Percentiles rank a stretch among this genome's conserved stretches.
Evolutionary conservation across 306 rosid species (phyloP).

Genomic region (Dryas drummondii): DNA sequence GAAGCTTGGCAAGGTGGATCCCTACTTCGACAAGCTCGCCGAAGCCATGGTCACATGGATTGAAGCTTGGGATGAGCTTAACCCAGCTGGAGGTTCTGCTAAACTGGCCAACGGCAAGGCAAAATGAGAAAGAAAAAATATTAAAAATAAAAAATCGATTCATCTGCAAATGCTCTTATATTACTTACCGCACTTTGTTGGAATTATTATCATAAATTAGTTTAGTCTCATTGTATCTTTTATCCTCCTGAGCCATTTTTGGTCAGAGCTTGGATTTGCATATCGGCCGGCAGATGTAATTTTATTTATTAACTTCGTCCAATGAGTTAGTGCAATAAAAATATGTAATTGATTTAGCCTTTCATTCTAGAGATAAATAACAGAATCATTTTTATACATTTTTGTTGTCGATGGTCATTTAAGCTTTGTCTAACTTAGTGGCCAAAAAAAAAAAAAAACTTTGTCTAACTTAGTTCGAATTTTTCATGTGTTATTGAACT

Average conservation of each 20-base stretch:
- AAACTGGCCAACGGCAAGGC: conserved; percentile 39
- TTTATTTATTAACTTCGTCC: conserved; percentile 18
- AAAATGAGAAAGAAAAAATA: background rate
- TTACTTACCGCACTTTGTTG: background rate
- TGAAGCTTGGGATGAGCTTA: conserved; percentile 67
- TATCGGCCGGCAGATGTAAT: conserved; percentile 30
- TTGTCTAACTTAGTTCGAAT: no score
- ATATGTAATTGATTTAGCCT: conserved; percentile 3
- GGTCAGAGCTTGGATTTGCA: conserved; percentile 17
- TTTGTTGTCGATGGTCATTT: no score
- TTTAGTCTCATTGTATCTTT: conserved; percentile 15
- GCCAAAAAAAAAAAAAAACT: no score
- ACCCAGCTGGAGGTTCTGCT: conserved; percentile 34
- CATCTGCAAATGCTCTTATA: conserved; percentile 1
- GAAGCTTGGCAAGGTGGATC: conserved; percentile 71
- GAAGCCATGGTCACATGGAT: conserved; percentile 69
- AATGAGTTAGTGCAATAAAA: conserved; percentile 33
- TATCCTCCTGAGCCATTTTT: conserved; percentile 7
- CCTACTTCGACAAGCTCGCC: conserved; percentile 69
- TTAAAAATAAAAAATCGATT: background rate
- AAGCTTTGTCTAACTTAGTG: no score
- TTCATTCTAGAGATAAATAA: background rate
- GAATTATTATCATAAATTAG: background rate
- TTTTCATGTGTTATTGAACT: no score
- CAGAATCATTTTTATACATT: no score